A percentile compares a stretch with the other conserved stretches of the same genome.
These are phyloP conservation scores for Suillus bovinus DNA, from an alignment of 768 basidiomycete species.

Conservation along the genomic window DNA sequence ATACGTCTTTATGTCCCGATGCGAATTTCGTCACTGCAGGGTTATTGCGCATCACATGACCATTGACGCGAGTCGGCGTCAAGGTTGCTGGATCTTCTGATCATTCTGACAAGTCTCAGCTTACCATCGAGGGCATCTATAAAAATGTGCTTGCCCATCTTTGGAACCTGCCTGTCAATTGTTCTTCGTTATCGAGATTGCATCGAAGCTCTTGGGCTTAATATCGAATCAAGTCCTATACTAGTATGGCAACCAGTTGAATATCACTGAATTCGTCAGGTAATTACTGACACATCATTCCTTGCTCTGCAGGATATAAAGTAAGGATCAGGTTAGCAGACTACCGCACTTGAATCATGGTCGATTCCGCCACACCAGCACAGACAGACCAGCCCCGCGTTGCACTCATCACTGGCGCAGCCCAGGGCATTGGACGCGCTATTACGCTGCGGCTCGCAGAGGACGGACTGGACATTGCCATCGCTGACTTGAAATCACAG, in stretches of 20 bases:
- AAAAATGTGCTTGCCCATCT: neutral
- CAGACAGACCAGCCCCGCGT: conserved; percentile 19
- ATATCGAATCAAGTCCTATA: too few relatives aligned
- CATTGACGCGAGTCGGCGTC: neutral
- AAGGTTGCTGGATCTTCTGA: neutral
- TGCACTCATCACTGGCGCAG: conserved; percentile 45
- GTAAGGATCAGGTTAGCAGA: neutral
- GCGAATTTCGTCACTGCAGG: neutral
- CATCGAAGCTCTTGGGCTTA: neutral
- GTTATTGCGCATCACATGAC: neutral
- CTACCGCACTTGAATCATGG: neutral
- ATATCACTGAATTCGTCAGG: neutral
- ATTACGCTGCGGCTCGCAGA: conserved; percentile 46
- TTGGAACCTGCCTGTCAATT: conserved; percentile 1
- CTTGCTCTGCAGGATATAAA: neutral
- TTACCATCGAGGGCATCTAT: neutral
- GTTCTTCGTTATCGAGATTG: neutral
- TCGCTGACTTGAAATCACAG: conserved; percentile 38
- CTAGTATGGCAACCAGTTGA: too few relatives aligned
- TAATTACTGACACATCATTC: neutral
- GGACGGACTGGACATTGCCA: conserved; percentile 46
- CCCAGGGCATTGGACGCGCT: conserved; percentile 48
- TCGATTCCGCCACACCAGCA: neutral
- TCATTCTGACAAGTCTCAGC: neutral
- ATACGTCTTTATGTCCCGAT: neutral